phyloP scores from a whole-genome alignment of 108 stramenopile genomes.

The Skeletonema costatum region DNA sequence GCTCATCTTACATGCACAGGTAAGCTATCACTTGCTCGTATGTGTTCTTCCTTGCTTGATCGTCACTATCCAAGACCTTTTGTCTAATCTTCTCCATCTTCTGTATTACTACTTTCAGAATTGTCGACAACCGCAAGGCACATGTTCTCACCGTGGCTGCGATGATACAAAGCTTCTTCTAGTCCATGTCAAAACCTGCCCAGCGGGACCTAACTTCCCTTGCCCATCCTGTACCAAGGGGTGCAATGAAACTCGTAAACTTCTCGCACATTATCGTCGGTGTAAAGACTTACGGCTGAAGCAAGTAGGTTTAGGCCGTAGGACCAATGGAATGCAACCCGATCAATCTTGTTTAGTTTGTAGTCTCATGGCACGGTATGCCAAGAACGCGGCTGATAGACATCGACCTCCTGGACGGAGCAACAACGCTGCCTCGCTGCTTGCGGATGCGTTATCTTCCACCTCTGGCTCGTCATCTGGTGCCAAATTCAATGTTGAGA shows the following conservation, averaged over 20 bases:
- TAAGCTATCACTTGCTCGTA: slow-evolving; percentile 30
- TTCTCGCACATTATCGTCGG: slow-evolving; percentile 75
- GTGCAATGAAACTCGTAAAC: slow-evolving; percentile 79
- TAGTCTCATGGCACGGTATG: slow-evolving; percentile 45
- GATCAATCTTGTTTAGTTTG: slow-evolving; percentile 45
- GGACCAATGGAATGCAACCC: not conserved
- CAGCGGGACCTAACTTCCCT: slow-evolving; percentile 32
- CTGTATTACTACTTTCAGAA: slow-evolving; percentile 37
- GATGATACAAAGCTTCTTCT: slow-evolving; percentile 73
- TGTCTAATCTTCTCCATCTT: not conserved
- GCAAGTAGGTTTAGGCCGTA: slow-evolving; percentile 37
- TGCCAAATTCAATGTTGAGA: slow-evolving; percentile 17
- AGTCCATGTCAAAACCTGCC: slow-evolving; percentile 71
- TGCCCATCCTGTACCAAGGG: slow-evolving; percentile 73
- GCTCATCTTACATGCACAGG: slow-evolving; percentile 87
- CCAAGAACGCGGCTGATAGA: slow-evolving; percentile 24
- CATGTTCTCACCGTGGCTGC: slow-evolving; percentile 73
- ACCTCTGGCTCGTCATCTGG: not conserved
- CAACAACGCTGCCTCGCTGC: not conserved
- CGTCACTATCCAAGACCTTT: not conserved
- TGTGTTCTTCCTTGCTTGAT: not conserved
- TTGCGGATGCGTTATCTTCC: not conserved
- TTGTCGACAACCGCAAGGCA: slow-evolving; percentile 50
- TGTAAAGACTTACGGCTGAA: slow-evolving; percentile 70
- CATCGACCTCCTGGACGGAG: not conserved